A percentile compares a stretch with the other conserved stretches of the same genome.
phyloP scores from a whole-genome alignment of 306 rosid species.

The Spatholobus suberectus region DNA sequence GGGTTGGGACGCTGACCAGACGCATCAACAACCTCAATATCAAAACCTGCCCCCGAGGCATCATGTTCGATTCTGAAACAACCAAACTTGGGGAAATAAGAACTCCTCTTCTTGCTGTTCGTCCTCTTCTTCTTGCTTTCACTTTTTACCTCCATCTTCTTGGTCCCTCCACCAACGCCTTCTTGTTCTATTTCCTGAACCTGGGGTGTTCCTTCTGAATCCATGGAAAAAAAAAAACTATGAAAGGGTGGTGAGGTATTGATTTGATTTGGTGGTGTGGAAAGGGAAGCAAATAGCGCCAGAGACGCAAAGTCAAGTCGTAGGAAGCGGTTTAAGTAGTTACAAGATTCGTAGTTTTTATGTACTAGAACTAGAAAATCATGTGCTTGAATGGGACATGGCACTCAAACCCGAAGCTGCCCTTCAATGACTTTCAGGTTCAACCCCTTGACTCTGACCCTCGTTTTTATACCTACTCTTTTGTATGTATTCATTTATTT shows the following conservation, averaged over 20 bases:
- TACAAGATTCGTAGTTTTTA: background rate
- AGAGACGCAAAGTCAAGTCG: background rate
- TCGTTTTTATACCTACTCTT: background rate
- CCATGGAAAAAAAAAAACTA: constrained; percentile 33
- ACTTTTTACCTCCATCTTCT: background rate
- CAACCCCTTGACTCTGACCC: constrained; percentile 37
- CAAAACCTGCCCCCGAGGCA: constrained; percentile 51
- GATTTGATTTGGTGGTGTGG: background rate
- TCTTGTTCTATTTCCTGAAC: constrained; percentile 14
- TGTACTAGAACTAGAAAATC: background rate
- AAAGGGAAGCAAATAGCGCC: background rate
- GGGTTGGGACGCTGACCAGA: constrained; percentile 50
- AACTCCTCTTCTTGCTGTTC: constrained; percentile 30
- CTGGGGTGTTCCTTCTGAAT: constrained; percentile 34
- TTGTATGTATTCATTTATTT: background rate
- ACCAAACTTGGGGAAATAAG: constrained; percentile 52
- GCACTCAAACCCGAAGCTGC: constrained; percentile 10
- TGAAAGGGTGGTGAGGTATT: background rate
- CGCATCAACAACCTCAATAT: constrained; percentile 63
- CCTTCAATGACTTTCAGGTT: background rate
- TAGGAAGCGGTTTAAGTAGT: constrained; percentile 31
- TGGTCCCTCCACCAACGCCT: constrained; percentile 26
- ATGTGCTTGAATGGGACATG: background rate
- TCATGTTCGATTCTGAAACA: constrained; percentile 63
- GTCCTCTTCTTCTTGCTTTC: constrained; percentile 17